phyloP scores from a whole-genome alignment of 495 filamentous ascomycete species.

The Staphylotrichum longicolle region DNA sequence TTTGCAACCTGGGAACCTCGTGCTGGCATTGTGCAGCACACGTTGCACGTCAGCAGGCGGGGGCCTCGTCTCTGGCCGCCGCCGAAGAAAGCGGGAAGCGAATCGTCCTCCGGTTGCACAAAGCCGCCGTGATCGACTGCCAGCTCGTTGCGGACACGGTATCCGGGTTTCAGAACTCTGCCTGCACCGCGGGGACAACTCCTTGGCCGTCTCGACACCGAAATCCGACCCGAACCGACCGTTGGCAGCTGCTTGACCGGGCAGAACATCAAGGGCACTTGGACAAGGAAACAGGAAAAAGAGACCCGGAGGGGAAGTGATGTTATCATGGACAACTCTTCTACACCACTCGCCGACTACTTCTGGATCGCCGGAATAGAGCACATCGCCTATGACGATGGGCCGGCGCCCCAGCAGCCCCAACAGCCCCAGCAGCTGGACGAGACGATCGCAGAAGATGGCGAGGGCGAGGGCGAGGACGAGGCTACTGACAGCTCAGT shows the following conservation, averaged over 20 bases:
- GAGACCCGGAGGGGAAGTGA: constrained; percentile 27
- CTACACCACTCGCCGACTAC: constrained; percentile 89
- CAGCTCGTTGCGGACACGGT: background rate
- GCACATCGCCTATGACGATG: constrained; percentile 61
- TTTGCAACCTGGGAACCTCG: no score
- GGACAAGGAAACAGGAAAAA: constrained; percentile 15
- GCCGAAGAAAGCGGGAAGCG: constrained; percentile 1
- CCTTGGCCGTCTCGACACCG: background rate
- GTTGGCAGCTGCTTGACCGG: background rate
- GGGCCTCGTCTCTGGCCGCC: constrained; percentile 10
- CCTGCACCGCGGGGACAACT: background rate
- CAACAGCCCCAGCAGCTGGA: constrained; percentile 48
- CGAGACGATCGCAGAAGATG: constrained; percentile 80
- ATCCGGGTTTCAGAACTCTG: background rate
- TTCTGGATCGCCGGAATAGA: constrained; percentile 98
- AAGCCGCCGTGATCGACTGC: background rate
- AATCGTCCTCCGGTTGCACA: constrained; percentile 3
- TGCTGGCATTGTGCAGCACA: background rate
- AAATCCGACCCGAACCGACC: constrained; percentile 2
- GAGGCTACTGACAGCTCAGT: constrained; percentile 36
- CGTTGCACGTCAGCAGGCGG: constrained; percentile 3
- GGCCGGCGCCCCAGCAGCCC: constrained; percentile 8
- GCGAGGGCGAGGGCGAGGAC: constrained; percentile 45
- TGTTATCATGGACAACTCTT: constrained; percentile 58
- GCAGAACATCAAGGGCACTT: background rate